These are phyloP conservation scores for Misopates orontium DNA, from an alignment of 257 asterid genomes.

Conservation along the genomic window DNA sequence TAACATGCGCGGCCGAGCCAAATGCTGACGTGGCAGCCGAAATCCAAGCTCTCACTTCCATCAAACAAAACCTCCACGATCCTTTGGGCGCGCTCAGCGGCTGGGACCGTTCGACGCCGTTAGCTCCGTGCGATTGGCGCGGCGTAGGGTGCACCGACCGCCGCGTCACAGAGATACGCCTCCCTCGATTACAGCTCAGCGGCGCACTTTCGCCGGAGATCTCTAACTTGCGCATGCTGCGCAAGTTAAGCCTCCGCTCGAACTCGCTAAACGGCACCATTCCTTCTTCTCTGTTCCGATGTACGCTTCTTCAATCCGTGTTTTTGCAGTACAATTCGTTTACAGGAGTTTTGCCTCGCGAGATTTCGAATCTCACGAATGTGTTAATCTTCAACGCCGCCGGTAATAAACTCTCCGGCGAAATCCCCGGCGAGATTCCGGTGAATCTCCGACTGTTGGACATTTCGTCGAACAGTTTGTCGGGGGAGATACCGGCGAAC, in stretches of 20 bases:
- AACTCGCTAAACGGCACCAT: constrained; percentile 53
- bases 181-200: constrained; percentile 52
- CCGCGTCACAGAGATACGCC: constrained; percentile 55
- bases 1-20: constrained; percentile 25
- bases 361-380: constrained; percentile 44
- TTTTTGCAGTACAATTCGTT: constrained; percentile 51
- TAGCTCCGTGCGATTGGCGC: constrained; percentile 80
- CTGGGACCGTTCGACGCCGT: constrained; percentile 55
- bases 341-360: constrained; percentile 48
- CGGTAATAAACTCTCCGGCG: constrained; percentile 52
- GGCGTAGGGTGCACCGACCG: constrained; percentile 48
- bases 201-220: constrained; percentile 52
- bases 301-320: constrained; percentile 47
- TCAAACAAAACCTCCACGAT: constrained; percentile 50
- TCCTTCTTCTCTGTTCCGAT: constrained; percentile 53
- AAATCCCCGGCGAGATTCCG: constrained; percentile 45
- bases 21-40: constrained; percentile 39
- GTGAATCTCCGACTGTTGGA: constrained; percentile 44
- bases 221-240: constrained; percentile 56
- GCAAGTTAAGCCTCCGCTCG: constrained; percentile 60
- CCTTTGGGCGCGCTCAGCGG: constrained; percentile 50
- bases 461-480: constrained; percentile 52
- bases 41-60: constrained; percentile 51
- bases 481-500: constrained; percentile 46
- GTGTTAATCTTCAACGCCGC: constrained; percentile 48